A percentile compares a stretch with the other conserved stretches of the same genome.
These are phyloP conservation scores for Moesziomyces antarcticus DNA, from an alignment of 1,284 basidiomycete genomes.

Conservation along the genomic window DNA sequence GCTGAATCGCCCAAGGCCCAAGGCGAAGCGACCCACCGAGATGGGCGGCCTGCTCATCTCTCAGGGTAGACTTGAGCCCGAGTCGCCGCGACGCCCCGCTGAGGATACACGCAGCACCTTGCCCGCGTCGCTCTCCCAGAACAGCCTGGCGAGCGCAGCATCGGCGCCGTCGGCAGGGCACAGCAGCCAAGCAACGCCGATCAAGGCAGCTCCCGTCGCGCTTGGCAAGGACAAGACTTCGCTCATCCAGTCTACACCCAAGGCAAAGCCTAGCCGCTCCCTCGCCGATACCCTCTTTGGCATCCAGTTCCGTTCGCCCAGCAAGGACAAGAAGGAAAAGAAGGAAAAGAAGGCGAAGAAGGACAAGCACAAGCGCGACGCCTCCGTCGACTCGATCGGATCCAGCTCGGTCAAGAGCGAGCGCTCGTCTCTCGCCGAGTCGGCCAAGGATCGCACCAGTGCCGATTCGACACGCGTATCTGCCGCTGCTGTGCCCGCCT, in stretches of 20 bases:
- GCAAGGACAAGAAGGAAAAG: conserved; percentile 45
- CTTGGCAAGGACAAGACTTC: conserved; percentile 52
- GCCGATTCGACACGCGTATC: conserved; percentile 4
- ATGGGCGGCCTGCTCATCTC: conserved; percentile 53
- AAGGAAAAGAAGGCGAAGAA: conserved; percentile 34
- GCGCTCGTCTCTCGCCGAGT: conserved; percentile 15
- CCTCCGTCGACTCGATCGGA: conserved; percentile 28
- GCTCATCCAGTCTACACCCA: conserved; percentile 54
- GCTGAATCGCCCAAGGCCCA: conserved; percentile 50
- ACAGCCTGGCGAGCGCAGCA: conserved; percentile 10
- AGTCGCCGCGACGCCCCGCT: conserved; percentile 9
- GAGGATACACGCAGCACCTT: conserved; percentile 52
- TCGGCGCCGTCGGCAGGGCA: background rate
- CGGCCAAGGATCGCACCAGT: conserved; percentile 14
- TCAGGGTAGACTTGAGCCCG: conserved; percentile 42
- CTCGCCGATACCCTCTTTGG: conserved; percentile 63
- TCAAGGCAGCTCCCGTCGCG: conserved; percentile 4
- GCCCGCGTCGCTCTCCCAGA: conserved; percentile 25
- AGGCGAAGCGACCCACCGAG: conserved; percentile 29
- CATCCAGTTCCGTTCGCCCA: conserved; percentile 39
- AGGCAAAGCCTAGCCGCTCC: conserved; percentile 44
- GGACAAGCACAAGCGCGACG: conserved; percentile 35
- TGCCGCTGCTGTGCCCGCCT: conserved; percentile 8
- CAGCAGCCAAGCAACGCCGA: conserved; percentile 4
- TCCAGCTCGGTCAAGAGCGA: conserved; percentile 32